phyloP scores from a whole-genome alignment of 345 rosid species.

The Rubroshorea leprosula region DNA sequence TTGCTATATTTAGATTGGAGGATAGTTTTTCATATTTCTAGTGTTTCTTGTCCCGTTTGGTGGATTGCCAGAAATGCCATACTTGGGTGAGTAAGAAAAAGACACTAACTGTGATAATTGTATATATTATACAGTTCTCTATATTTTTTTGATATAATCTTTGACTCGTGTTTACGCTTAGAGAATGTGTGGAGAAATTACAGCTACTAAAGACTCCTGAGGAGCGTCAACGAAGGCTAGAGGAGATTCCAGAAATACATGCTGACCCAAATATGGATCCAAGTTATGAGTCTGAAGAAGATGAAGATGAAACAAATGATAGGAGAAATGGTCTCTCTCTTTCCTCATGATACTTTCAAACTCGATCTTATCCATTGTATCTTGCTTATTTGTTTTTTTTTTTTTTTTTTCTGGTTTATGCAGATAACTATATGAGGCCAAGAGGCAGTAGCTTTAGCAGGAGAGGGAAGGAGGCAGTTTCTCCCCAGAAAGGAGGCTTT shows the following conservation, averaged over 20 bases:
- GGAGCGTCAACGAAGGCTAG: conserved; percentile 90
- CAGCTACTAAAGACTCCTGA: conserved; percentile 88
- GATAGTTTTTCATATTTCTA: too few species aligned
- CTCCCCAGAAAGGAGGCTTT: conserved; percentile 64
- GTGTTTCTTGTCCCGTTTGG: too few species aligned
- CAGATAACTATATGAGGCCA: conserved; percentile 51
- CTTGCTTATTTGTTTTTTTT: neutral
- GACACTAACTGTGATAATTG: too few species aligned
- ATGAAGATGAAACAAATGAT: conserved; percentile 58
- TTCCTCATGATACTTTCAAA: neutral
- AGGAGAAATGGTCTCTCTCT: conserved; percentile 52
- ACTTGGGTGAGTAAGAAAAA: too few species aligned
- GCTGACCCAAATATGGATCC: conserved; percentile 99
- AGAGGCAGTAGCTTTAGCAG: conserved; percentile 65
- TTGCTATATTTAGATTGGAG: too few species aligned
- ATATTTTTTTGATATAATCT: conserved; percentile 15
- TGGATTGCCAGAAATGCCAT: too few species aligned
- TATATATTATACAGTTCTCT: too few species aligned
- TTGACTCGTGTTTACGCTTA: conserved; percentile 73
- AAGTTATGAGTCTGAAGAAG: conserved; percentile 81
- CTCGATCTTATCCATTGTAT: neutral
- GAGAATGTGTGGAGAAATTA: conserved; percentile 98
- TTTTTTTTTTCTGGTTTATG: conserved; percentile 22
- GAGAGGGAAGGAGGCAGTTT: conserved; percentile 70
- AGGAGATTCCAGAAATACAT: conserved; percentile 94